phyloP scores from a whole-genome alignment of 2,329 filamentous ascomycete genomes.

The Arthrobotrys sphaeroides region DNA sequence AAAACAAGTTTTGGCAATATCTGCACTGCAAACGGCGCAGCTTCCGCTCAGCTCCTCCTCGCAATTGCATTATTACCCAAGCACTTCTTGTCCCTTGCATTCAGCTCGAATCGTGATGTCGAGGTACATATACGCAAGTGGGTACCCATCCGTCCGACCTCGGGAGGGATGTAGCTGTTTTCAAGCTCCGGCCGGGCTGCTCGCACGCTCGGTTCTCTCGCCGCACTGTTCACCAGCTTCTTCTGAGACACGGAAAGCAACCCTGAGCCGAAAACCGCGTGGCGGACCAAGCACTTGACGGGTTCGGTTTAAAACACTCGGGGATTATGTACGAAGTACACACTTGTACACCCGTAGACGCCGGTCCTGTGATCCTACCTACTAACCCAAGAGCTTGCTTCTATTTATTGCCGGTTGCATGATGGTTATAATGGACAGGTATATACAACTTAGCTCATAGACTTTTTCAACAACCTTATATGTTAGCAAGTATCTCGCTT shows the following conservation, averaged over 20 bases:
- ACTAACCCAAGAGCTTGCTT: not conserved
- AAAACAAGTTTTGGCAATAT: not conserved
- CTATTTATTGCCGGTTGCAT: not conserved
- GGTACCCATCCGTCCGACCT: constrained; percentile 3
- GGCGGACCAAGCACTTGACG: not conserved
- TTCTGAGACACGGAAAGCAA: constrained; percentile 18
- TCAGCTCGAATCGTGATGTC: constrained; percentile 7
- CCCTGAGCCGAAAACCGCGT: constrained; percentile 14
- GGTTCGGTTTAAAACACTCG: not conserved
- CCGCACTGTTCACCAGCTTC: not conserved
- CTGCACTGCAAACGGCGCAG: not conserved
- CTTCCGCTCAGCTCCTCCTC: not conserved
- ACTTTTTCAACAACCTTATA: too few relatives aligned
- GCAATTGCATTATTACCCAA: not conserved
- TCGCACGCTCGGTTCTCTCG: constrained; percentile 4
- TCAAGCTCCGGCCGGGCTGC: not conserved
- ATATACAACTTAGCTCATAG: too few relatives aligned
- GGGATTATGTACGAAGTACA: not conserved
- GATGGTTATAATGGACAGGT: not conserved
- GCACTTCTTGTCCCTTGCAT: not conserved
- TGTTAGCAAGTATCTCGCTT: not conserved
- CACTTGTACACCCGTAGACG: not conserved
- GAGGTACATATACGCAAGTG: not conserved
- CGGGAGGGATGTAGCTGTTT: not conserved
- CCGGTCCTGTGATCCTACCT: not conserved